Percentiles rank a stretch among this genome's conserved stretches.
These are phyloP conservation scores for Tolypocladium sp. DNA, from an alignment of 2,329 filamentous ascomycete species.

Conservation along the genomic window DNA sequence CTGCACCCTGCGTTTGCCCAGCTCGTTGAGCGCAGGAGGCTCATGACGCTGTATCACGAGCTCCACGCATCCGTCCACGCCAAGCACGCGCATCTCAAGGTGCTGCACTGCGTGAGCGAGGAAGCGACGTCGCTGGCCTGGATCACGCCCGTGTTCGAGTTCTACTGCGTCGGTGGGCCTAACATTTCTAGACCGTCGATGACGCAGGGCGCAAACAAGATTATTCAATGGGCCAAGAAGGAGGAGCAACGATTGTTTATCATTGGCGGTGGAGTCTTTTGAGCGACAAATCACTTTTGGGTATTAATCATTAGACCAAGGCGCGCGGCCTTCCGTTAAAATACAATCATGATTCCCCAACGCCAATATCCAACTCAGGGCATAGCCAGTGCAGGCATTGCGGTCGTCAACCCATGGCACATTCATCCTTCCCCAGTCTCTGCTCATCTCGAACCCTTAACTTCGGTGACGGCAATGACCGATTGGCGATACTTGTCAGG, in stretches of 20 bases:
- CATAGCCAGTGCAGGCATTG: background rate
- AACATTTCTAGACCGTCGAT: slow-evolving; percentile 55
- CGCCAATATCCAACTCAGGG: background rate
- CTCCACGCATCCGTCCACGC: slow-evolving; percentile 80
- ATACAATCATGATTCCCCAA: background rate
- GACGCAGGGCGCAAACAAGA: slow-evolving; percentile 77
- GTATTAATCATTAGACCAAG: slow-evolving; percentile 1
- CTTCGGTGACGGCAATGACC: slow-evolving; percentile 8
- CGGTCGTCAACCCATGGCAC: background rate
- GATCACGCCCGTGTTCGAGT: slow-evolving; percentile 84
- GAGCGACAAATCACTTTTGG: slow-evolving; percentile 4
- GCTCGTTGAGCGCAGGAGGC: slow-evolving; percentile 53
- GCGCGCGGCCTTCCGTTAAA: background rate
- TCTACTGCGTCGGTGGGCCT: slow-evolving; percentile 88
- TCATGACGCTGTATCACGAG: slow-evolving; percentile 78
- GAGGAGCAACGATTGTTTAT: slow-evolving; percentile 96
- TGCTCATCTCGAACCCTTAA: slow-evolving; percentile 6
- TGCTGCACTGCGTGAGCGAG: slow-evolving; percentile 69
- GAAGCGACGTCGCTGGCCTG: slow-evolving; percentile 77
- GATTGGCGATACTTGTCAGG: slow-evolving; percentile 5
- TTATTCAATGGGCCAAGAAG: slow-evolving; percentile 82
- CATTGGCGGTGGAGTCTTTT: slow-evolving; percentile 89
- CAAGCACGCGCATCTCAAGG: slow-evolving; percentile 75
- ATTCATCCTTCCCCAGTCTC: background rate
- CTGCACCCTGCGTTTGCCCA: slow-evolving; percentile 58